Base-by-base conservation (phyloP, 129 eudicot species). In the Flaveria linearis region DNA sequence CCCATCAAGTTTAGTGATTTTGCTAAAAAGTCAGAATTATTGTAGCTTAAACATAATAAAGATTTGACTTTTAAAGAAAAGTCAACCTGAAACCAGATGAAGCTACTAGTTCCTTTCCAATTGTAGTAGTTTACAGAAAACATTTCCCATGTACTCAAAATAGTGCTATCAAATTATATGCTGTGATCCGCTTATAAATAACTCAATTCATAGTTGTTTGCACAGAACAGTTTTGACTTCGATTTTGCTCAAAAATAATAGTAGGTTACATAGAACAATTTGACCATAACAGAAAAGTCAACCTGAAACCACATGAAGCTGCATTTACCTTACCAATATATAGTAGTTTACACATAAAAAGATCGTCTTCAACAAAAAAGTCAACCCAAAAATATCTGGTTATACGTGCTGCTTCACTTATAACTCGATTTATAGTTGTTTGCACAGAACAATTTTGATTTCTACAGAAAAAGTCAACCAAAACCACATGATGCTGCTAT, bases 401-500 rank as follows among this genome's bases (percentile, higher is more conserved):
- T 57, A 18, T 23, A 22, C 9, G 36, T 1, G 7, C 64, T 9
- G 64, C 9, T 57, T 57, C 6, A 14, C 64, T 20, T 9, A 3
- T 8, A 20, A 57, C 26, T 18, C 14, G 26, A 9, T 17, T 18
- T 56, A 18, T 9, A 56, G 62, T 7, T 7, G 62, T 56, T 17
- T 55, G 26, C 2, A 12, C 36, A 69, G 22, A 69, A 51, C 61
- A 47, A 46, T 70, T 73, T 39, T 20, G 23, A 73, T 53, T 41
- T 39, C 56, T 12, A 26, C 58, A 14, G 36, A 30, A 71, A 71
- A 23, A 55, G 67, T 56, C 67, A 55, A 55, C 49, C 41, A 18
- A 73, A 46, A 72, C 41, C 51, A 65, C 42, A 71, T 25, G 17
- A 78, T 73, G 69, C 81, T 77, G 80, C 57, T 53, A 62, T 53